Evolutionary conservation across 257 asterid species (phyloP), one percentile per base, ranked within the genome.

Genomic region (Eustoma russellianum): DNA sequence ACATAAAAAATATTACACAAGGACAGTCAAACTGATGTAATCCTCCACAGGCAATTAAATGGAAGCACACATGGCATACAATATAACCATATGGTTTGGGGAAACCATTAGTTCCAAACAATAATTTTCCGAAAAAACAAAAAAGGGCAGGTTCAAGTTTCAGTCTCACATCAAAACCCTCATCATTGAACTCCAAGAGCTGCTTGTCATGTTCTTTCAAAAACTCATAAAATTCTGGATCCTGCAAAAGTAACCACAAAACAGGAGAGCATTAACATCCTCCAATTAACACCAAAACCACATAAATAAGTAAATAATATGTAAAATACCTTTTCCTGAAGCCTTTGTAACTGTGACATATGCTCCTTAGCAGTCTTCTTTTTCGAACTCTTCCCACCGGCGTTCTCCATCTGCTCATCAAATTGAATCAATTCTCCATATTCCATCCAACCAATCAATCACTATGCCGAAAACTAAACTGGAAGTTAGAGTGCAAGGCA

Each of bases 141-240:
- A 38, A 38, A 38, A 38, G 12, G 12, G 3, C 12, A 38, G 11
- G 12, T 7, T 38, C 9, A 44, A 53, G 57, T 7, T 47, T 15
- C 6, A 51, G 48, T 56, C 94, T 88, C 73, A 81, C 95, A 35
- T 84, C 91, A 68, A 72, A 48, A 40, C 79, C 94, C 66, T 77
- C 82, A 57, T 74, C 91, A 19, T 77, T 73, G 62, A 92, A 92
- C 18, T 85, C 90, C 71, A 92, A 68, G 60, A 88, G 99, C 68
- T 81, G 88, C 72, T 81, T 66, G 65, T 88, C 91, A 50, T 82
- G 82, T 74, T 85, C 94, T 71, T 88, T 72, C 79, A 92, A 79
- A 76, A 72, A 88, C 65, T 85, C 86, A 61, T 74, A 88, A 62
- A 88, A 92, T 74, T 85, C 99, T 0, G 95, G 97, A 53, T 92